Evolutionary conservation across 768 basidiomycete species (phyloP), one percentile per base, ranked within the genome.

Genomic region (Leccinum arenicola): DNA sequence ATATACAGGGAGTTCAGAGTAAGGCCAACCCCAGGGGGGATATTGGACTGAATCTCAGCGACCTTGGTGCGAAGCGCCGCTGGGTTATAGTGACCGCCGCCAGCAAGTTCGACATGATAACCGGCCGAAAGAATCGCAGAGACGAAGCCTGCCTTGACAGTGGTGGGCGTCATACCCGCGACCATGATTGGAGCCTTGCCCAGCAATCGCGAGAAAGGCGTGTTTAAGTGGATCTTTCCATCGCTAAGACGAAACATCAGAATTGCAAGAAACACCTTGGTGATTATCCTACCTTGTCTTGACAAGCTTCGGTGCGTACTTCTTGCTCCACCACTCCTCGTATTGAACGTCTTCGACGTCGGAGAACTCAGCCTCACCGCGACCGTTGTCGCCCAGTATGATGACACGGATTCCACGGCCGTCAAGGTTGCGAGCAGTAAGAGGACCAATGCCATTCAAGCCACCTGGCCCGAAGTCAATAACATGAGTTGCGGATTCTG

Each of bases 171-270:
- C 97, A 99, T 98, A 59, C 97, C 97, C 52, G 95, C 96, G 40
- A 99, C 95, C 97, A 98, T 98, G 75, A 99, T 89, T 35, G 97
- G 97, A 3, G 97, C 87, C 77, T 98, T 99, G 66, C 94, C 93
- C 47, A 99, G 75, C 48, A 99, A 83, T 60, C 97, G 91, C 52
- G 96, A 96, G 82, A 98, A 96, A 4, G 94, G 90, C 0, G 96
- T 98, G 74, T 99, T 95, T 66, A 99, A 82, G 73, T 95, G 88
- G 55, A 98, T 78, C 61, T 84, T 87, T 36, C 97, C 97, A 74
- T 98, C 94, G 64, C 92, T 96, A 35, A 38, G 29, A 27, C 38
- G 8, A 35, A 23, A 50, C 4, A 57, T 64, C 3, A 53, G 58
- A 50, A 60, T 43, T 23, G 29, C n/a, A 55, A 21, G 6, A 1